Base-by-base conservation (phyloP, 2,329 filamentous ascomycete genomes). In the Aspergillus felis region DNA sequence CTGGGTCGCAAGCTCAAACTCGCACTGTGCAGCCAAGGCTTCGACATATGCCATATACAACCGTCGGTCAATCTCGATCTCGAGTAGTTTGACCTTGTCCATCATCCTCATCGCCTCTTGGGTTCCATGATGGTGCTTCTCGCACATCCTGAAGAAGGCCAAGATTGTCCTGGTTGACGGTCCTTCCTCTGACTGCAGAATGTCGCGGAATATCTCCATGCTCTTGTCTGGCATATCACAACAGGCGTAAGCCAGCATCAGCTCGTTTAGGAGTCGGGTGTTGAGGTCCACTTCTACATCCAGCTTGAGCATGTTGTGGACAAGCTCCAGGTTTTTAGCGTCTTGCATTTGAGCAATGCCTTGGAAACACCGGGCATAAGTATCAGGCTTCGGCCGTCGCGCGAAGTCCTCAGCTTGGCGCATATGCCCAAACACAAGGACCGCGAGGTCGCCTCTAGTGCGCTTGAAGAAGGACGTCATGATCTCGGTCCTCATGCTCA, bases 301-400 rank as follows among this genome's bases (percentile, higher is more conserved):
- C 72, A 97, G 87, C 76, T 96, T 97, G 64, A 97, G 81, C 85
- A 96, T 93, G 70, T 97, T 96, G 77, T 96, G 89, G 2, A 96
- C 84, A 60, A 89, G 84, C 57, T 86, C 84, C 22, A 97, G 77
- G 46, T 86, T 86, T 56, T 90, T 86, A 1, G 76, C 68, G 65
- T 89, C 86, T 14, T 73, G 76, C 8, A 80, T 80, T 29, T 78
- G 76, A 3, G 87, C 87, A 25, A 96, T 83, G 2, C 91, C 90
- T 58, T 90, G 84, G 57, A 97, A 88, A 60, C 87, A 92, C 35
- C 82, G 77, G 3, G 90, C 82, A 69, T 99, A 99, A 4, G 89
- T 89, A 48, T 90, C 86, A 9, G 84, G 74, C 2, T 81, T 87
- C 0, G 94, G 91, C 0, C 88, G 84, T 24, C 85, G 83, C 1